Conservation (phyloP, 805 yeast species). For the Cyberlindnera maclurae region DNA sequence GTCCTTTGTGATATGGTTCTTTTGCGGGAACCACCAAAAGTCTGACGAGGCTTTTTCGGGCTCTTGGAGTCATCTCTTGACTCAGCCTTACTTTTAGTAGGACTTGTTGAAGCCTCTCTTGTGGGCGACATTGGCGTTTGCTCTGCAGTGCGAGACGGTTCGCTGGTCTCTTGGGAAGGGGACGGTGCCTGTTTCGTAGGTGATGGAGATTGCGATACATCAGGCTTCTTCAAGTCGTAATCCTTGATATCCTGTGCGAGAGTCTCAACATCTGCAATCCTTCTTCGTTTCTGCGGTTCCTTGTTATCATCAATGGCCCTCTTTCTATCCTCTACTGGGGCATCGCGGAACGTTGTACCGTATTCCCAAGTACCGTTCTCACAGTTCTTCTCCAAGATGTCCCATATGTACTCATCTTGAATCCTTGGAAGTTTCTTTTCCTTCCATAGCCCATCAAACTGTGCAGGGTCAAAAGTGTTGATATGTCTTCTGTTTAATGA, state of each 20-base stretch:
- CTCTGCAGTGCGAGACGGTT: too few species aligned
- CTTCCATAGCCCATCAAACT: constrained; percentile 17
- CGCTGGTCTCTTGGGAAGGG: too few species aligned
- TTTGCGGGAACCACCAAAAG: constrained; percentile 21
- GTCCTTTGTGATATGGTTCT: constrained; percentile 14
- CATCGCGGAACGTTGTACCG: constrained; percentile 12
- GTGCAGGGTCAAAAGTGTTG: constrained; percentile 12
- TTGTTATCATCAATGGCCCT: constrained; percentile 1
- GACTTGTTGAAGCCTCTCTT: too few species aligned
- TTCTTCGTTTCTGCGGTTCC: constrained; percentile 5
- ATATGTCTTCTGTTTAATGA: constrained; percentile 23
- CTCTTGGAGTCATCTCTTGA: too few species aligned
- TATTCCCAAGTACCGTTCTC: constrained; percentile 8
- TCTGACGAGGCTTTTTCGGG: constrained; percentile 1
- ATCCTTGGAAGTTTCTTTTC: constrained; percentile 5
- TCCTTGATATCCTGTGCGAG: constrained; percentile 14
- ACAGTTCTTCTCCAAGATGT: constrained; percentile 10
- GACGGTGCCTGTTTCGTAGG: neutral
- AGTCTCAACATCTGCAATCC: constrained; percentile 7
- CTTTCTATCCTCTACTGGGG: constrained; percentile 1
- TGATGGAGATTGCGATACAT: neutral
- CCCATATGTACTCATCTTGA: constrained; percentile 19
- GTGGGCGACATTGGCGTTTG: too few species aligned
- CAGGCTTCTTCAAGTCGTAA: constrained; percentile 2
- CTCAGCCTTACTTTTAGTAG: too few species aligned